Conservation (phyloP, 2,329 filamentous ascomycete species). For the Calonectria leucothoes region DNA sequence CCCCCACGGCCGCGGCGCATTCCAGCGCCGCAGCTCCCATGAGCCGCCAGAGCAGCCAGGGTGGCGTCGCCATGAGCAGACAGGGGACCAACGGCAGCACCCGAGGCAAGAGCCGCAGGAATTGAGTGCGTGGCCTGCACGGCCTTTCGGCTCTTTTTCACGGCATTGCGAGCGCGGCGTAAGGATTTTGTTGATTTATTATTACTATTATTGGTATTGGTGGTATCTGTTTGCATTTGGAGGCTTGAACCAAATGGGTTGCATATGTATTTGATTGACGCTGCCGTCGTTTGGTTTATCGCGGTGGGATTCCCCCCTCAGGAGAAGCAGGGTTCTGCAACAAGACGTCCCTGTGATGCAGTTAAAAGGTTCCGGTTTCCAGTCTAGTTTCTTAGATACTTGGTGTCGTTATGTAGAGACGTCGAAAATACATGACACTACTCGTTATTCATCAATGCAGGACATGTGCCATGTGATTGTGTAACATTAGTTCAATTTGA, state of each 20-base stretch:
- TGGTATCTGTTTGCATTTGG: slow-evolving; percentile 18
- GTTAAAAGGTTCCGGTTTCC: slow-evolving; percentile 24
- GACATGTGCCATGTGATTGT: not conserved
- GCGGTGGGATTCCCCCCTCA: slow-evolving; percentile 11
- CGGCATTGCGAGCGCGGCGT: slow-evolving; percentile 45
- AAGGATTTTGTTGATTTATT: slow-evolving; percentile 28
- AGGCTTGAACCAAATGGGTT: slow-evolving; percentile 24
- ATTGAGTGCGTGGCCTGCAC: slow-evolving; percentile 30
- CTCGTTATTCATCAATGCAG: slow-evolving; percentile 19
- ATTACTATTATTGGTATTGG: slow-evolving; percentile 21
- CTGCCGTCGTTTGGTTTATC: slow-evolving; percentile 16
- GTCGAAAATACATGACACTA: slow-evolving; percentile 34
- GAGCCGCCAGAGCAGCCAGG: slow-evolving; percentile 67
- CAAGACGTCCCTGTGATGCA: not conserved
- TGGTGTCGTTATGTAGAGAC: slow-evolving; percentile 32
- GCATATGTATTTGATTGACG: slow-evolving; percentile 22
- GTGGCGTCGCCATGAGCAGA: slow-evolving; percentile 68
- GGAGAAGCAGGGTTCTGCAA: slow-evolving; percentile 1
- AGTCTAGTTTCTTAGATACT: slow-evolving; percentile 1
- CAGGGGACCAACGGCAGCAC: slow-evolving; percentile 63
- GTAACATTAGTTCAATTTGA: not conserved
- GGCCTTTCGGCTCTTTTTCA: slow-evolving; percentile 31
- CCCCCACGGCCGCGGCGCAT: slow-evolving; percentile 39
- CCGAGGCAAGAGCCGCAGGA: slow-evolving; percentile 58
- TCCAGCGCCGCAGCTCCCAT: slow-evolving; percentile 58